A percentile compares a stretch with the other conserved stretches of the same genome.
phyloP scores from a whole-genome alignment of 2,329 filamentous ascomycete species.

The Scolecobasidium constrictum region DNA sequence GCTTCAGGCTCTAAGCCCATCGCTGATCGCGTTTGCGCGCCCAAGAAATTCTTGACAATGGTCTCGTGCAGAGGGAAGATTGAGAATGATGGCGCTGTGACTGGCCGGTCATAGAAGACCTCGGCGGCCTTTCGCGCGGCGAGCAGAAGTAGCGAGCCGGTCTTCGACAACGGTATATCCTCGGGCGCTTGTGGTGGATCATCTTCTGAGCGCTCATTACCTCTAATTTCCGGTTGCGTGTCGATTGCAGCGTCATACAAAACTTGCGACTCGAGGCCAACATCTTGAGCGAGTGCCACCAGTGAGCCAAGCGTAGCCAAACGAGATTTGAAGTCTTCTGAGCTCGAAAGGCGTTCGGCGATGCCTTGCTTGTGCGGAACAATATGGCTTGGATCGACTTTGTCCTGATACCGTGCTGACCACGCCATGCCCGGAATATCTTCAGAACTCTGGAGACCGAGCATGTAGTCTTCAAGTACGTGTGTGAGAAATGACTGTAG shows the following conservation, averaged over 20 bases:
- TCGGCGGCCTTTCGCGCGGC: conserved; percentile 40
- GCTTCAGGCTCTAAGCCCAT: conserved; percentile 38
- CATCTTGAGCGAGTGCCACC: conserved; percentile 53
- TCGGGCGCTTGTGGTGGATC: conserved; percentile 40
- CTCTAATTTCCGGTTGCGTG: conserved; percentile 26
- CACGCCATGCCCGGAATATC: conserved; percentile 40
- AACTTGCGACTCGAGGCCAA: conserved; percentile 37
- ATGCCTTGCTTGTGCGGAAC: conserved; percentile 52
- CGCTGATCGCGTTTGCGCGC: conserved; percentile 24
- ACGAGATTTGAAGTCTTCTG: conserved; percentile 48
- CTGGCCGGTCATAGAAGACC: conserved; percentile 35
- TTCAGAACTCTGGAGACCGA: conserved; percentile 32
- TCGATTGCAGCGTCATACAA: conserved; percentile 34
- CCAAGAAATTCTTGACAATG: conserved; percentile 41
- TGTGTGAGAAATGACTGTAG: conserved; percentile 71
- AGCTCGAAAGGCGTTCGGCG: conserved; percentile 53
- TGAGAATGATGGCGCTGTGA: conserved; percentile 25
- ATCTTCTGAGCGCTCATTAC: conserved; percentile 39
- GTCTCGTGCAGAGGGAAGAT: conserved; percentile 44
- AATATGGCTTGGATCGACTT: conserved; percentile 51
- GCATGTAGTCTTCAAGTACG: conserved; percentile 63
- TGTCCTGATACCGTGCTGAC: conserved; percentile 53
- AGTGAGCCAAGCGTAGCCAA: conserved; percentile 63
- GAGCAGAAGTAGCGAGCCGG: conserved; percentile 43
- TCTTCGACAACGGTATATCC: conserved; percentile 45